Percentiles rank a stretch among this genome's conserved stretches.
Conservation (phyloP, 345 rosid genomes). For the Populus pruinosa region DNA sequence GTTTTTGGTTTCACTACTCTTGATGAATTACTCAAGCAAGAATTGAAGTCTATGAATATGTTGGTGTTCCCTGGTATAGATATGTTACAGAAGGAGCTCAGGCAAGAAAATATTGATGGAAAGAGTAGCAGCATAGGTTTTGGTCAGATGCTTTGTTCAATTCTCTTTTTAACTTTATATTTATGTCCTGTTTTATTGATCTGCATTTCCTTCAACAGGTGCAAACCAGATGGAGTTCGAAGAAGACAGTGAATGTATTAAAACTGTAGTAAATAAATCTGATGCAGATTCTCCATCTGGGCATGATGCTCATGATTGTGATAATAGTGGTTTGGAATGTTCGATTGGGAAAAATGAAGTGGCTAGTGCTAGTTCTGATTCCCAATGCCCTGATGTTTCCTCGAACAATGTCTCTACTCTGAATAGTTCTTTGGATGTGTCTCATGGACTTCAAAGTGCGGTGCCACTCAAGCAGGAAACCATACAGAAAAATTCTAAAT, state of each 20-base stretch:
- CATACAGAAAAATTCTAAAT: conserved; percentile 11
- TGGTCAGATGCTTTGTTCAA: neutral
- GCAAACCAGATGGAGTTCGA: conserved; percentile 10
- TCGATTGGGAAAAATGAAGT: conserved; percentile 20
- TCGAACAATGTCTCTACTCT: conserved; percentile 15
- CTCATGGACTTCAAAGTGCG: conserved; percentile 17
- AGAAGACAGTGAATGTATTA: conserved; percentile 3
- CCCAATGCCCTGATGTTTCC: conserved; percentile 23
- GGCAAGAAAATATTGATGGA: conserved; percentile 28
- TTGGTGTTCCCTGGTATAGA: conserved; percentile 35
- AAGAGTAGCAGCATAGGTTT: conserved; percentile 32
- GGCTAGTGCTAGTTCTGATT: conserved; percentile 25
- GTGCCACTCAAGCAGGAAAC: conserved; percentile 14
- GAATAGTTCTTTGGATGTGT: conserved; percentile 25
- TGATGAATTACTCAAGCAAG: conserved; percentile 22
- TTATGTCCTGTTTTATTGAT: neutral
- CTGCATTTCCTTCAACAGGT: conserved; percentile 17
- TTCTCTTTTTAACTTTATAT: neutral
- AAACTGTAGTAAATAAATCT: conserved; percentile 26
- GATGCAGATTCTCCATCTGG: conserved; percentile 32
- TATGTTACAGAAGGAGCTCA: conserved; percentile 31
- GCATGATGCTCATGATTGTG: conserved; percentile 23
- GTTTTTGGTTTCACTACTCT: conserved; percentile 31
- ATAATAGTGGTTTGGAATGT: conserved; percentile 21
- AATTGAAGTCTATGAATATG: conserved; percentile 27